Base-by-base conservation (phyloP, 805 yeast species). In the Diddensiella santjacobensis region DNA sequence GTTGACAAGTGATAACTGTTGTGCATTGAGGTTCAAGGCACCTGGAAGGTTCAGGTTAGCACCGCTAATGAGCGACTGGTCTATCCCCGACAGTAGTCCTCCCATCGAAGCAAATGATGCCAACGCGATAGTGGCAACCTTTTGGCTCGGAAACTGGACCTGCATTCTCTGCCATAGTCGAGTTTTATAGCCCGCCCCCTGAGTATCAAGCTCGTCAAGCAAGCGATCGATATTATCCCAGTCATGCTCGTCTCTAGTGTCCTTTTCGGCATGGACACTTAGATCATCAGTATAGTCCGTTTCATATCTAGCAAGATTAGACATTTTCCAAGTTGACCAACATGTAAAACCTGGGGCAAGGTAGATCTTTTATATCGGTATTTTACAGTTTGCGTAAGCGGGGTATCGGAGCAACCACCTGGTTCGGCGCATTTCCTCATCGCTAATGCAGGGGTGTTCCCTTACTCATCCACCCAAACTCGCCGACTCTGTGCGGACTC, bases 21-120 rank as follows among this genome's bases (percentile, higher is more conserved):
- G 66, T 3, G 66, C 48, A 17, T 68, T 57, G 40, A 81, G 64
- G 26, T 61, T 37, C 26, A 81, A 67, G 20, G 69, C 71, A 1
- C 62, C 61, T 13, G 66, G 68, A 74, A 80, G 73, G 19, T 77
- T 76, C 47, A 77, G 68, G 26, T 72, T 68, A 2, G 87, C 87
- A 60, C 86, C 87, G 22, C 80, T 73, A 50, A 81, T 81, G 36
- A 81, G 71, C 17, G 84, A 78, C 69, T 81, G 87, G 65, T 81
- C 87, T 41, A 80, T 65, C 55, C 87, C 87, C 11, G 84, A 78
- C 45, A 81, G 73, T 48, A 80, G 61, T 45, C 87, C 87, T 23
- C 83, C 85, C 50, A 77, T 72, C 3, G 84, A 74, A 3, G 84
- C 83, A 56, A 81, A 80, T 13, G 59, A 61, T 18, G 83, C 86